Conservation (phyloP, 148 eudicot species). For the Camellia japonica region DNA sequence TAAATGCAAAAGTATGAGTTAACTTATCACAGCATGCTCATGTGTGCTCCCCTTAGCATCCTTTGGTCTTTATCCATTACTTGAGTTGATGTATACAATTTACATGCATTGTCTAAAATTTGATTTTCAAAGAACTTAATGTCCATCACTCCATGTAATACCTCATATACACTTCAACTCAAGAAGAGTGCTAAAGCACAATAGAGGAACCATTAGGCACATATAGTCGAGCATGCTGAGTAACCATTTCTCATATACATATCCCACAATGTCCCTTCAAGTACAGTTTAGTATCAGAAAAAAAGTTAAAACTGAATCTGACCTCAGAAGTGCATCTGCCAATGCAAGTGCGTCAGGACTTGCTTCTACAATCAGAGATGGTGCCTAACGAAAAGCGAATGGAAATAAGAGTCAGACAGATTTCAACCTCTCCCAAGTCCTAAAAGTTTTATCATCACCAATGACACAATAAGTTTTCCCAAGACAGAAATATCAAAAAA, state of each 20-base stretch:
- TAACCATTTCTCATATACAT: neutral
- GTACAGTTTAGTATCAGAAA: neutral
- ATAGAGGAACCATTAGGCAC: neutral
- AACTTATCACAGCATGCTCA: slow-evolving; percentile 2
- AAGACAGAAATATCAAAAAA: neutral
- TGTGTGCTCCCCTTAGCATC: neutral
- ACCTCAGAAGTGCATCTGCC: slow-evolving; percentile 87
- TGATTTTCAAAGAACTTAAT: neutral
- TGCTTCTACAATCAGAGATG: slow-evolving; percentile 76
- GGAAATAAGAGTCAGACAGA: neutral
- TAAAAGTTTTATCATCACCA: neutral
- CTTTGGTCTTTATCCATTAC: neutral
- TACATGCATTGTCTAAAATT: neutral
- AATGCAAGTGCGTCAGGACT: slow-evolving; percentile 71
- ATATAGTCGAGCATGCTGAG: neutral
- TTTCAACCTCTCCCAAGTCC: slow-evolving; percentile 7
- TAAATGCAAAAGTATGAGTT: neutral
- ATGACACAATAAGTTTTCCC: slow-evolving; percentile 13
- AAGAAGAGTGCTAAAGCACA: slow-evolving; percentile 7
- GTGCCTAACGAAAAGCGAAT: slow-evolving; percentile 49
- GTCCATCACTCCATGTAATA: neutral
- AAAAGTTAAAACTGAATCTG: slow-evolving; percentile 14
- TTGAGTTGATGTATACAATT: neutral
- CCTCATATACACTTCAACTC: neutral
- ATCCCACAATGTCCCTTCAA: neutral